These are phyloP conservation scores for Aureobasidium uvarum DNA, from an alignment of 2,329 filamentous ascomycete species.

Conservation along the genomic window DNA sequence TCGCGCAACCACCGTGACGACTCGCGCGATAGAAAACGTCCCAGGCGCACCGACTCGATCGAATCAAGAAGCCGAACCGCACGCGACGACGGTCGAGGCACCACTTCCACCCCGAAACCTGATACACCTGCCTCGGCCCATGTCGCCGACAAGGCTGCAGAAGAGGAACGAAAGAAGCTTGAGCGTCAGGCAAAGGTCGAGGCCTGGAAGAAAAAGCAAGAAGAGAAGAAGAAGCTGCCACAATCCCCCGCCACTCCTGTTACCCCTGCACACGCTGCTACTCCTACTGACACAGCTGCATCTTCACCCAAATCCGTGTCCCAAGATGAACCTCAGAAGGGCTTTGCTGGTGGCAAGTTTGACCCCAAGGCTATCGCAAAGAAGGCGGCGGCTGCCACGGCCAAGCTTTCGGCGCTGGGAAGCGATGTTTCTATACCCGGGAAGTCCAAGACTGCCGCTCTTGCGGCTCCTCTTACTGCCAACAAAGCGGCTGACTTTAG, in stretches of 20 bases:
- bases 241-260: slow-evolving; percentile 21
- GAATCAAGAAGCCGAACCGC: slow-evolving; percentile 61
- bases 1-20: slow-evolving; percentile 76
- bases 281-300: slow-evolving; percentile 29
- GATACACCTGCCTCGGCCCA: slow-evolving; percentile 31
- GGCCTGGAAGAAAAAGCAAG: slow-evolving; percentile 88
- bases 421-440: slow-evolving; percentile 55
- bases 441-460: slow-evolving; percentile 47
- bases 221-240: slow-evolving; percentile 67
- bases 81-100: slow-evolving; percentile 59
- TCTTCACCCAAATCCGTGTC: slow-evolving; percentile 19
- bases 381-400: slow-evolving; percentile 63
- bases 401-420: slow-evolving; percentile 52
- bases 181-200: slow-evolving; percentile 78
- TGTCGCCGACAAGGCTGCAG: slow-evolving; percentile 55
- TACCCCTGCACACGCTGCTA: slow-evolving; percentile 28
- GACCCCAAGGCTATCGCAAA: slow-evolving; percentile 84
- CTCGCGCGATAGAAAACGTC: slow-evolving; percentile 64
- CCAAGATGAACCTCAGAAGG: slow-evolving; percentile 50
- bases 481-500: slow-evolving; percentile 32
- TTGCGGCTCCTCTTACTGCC: slow-evolving; percentile 41
- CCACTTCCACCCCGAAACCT: slow-evolving; percentile 49
- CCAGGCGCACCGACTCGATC: slow-evolving; percentile 67
- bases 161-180: slow-evolving; percentile 59
- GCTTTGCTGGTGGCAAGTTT: slow-evolving; percentile 71